These are phyloP conservation scores for Trichoderma pleuroti DNA, from an alignment of 2,329 filamentous ascomycete species.

Conservation along the genomic window DNA sequence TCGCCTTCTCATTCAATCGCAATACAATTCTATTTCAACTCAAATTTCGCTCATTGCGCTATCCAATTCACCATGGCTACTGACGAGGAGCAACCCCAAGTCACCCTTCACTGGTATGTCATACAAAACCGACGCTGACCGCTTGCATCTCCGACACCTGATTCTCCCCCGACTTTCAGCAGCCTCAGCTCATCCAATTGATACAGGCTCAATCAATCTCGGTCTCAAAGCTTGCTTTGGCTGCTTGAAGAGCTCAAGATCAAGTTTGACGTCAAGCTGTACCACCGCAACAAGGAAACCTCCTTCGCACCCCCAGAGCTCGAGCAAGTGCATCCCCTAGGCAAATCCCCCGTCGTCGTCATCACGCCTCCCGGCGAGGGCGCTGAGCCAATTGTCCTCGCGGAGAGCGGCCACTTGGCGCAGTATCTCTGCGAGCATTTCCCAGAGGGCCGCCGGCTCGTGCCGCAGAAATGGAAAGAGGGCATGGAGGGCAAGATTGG, in stretches of 20 bases:
- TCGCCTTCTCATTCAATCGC: neutral
- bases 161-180: neutral
- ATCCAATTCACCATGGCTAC: constrained; percentile 17
- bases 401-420: constrained; percentile 76
- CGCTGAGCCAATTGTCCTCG: constrained; percentile 58
- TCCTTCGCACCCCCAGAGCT: constrained; percentile 72
- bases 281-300: constrained; percentile 62
- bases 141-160: neutral
- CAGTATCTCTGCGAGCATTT: constrained; percentile 76
- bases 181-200: neutral
- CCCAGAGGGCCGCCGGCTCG: constrained; percentile 41
- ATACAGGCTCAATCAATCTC: constrained; percentile 74
- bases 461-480: constrained; percentile 53
- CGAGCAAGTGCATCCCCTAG: constrained; percentile 75
- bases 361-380: constrained; percentile 46
- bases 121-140: neutral
- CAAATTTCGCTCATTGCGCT: neutral
- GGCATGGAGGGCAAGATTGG: constrained; percentile 56
- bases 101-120: constrained; percentile 61
- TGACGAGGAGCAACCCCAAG: constrained; percentile 43
- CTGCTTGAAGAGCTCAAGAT: constrained; percentile 79
- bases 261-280: constrained; percentile 75
- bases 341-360: constrained; percentile 78
- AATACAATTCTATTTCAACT: neutral
- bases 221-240: constrained; percentile 80